Conservation (phyloP, 1,284 basidiomycete genomes). For the Amylostereum areolatum region DNA sequence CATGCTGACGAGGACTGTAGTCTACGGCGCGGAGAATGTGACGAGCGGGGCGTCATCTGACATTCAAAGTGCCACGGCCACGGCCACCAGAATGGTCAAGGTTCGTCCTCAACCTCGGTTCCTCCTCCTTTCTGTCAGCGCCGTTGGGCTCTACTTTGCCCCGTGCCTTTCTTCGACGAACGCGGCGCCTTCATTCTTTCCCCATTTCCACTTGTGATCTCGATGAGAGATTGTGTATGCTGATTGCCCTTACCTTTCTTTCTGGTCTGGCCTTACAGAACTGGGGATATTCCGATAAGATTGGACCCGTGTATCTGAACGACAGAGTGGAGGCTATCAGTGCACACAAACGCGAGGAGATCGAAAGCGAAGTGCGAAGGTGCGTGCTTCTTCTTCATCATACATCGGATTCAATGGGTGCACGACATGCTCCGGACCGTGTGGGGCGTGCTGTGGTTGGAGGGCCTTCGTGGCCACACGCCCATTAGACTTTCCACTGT, state of each 20-base stretch:
- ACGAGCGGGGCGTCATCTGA: constrained; percentile 91
- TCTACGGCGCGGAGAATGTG: constrained; percentile 84
- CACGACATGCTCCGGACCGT: neutral
- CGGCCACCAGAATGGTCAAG: constrained; percentile 87
- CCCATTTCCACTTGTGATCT: neutral
- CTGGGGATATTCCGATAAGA: constrained; percentile 82
- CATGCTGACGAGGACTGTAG: constrained; percentile 29
- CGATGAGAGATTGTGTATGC: neutral
- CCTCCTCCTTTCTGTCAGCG: constrained; percentile 3
- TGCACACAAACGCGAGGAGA: constrained; percentile 69
- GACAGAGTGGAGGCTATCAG: constrained; percentile 68
- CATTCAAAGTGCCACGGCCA: constrained; percentile 71
- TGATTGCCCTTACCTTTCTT: neutral
- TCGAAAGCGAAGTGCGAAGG: constrained; percentile 80
- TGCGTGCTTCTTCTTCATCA: constrained; percentile 33
- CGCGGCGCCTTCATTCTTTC: neutral
- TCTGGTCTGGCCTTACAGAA: constrained; percentile 35
- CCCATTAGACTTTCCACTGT: neutral
- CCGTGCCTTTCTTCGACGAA: constrained; percentile 4
- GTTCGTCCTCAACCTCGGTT: constrained; percentile 33
- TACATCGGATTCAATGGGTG: neutral
- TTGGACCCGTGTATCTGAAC: constrained; percentile 79
- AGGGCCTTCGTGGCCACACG: neutral
- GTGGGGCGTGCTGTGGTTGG: neutral
- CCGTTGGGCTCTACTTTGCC: constrained; percentile 2